phyloP scores from a whole-genome alignment of 2,329 filamentous ascomycete genomes.

The Clarireedia paspali region DNA sequence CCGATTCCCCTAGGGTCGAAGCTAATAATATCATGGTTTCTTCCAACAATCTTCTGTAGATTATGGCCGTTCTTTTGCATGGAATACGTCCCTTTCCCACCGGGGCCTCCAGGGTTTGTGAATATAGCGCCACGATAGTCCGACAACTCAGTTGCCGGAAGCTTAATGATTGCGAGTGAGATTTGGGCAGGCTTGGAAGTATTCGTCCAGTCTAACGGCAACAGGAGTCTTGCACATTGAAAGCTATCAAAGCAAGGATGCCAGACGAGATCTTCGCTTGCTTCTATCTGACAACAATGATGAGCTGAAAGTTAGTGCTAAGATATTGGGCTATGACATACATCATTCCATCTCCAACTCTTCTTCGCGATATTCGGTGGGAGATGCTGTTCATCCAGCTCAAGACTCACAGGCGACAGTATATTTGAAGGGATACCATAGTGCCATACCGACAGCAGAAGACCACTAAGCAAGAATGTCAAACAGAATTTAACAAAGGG shows the following conservation, averaged over 20 bases:
- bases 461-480: not conserved
- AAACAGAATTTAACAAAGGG: not conserved
- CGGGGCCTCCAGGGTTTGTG: constrained; percentile 35
- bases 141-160: constrained; percentile 14
- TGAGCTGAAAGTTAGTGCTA: not conserved
- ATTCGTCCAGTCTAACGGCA: constrained; percentile 23
- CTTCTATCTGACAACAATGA: not conserved
- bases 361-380: not conserved
- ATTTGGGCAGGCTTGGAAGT: constrained; percentile 12
- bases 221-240: constrained; percentile 22
- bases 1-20: constrained; percentile 44
- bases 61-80: constrained; percentile 22
- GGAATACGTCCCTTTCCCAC: constrained; percentile 36
- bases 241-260: constrained; percentile 19
- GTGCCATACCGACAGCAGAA: not conserved
- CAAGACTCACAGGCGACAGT: not conserved
- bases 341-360: not conserved
- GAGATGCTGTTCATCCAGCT: not conserved
- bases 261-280: constrained; percentile 17
- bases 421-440: not conserved
- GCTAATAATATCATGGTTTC: constrained; percentile 42
- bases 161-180: constrained; percentile 16
- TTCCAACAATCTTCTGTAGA: constrained; percentile 36
- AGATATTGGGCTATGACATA: not conserved
- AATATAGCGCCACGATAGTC: constrained; percentile 19